A percentile compares a stretch with the other conserved stretches of the same genome.
These are phyloP conservation scores for Scedosporium dehoogii DNA, from an alignment of 2,329 filamentous ascomycete species.

Conservation along the genomic window DNA sequence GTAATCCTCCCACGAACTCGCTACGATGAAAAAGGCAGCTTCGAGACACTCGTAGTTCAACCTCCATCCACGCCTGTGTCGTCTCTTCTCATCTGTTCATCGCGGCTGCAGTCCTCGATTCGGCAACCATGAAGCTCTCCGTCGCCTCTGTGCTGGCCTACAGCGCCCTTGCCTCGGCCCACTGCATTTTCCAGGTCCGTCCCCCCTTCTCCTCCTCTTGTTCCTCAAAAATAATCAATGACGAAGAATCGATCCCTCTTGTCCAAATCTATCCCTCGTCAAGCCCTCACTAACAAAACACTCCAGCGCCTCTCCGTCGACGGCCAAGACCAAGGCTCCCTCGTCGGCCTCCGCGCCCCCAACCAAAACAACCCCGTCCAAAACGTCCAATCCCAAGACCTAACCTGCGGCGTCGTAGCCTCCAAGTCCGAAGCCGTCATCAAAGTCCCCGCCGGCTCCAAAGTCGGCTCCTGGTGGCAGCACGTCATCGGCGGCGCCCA, in stretches of 20 bases:
- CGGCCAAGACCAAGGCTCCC: slow-evolving; percentile 36
- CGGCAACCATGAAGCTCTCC: slow-evolving; percentile 1
- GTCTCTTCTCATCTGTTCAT: not conserved
- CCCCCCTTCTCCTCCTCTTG: not conserved
- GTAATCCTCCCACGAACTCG: not conserved
- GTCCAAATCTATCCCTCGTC: too few species aligned
- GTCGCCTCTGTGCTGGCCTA: slow-evolving; percentile 7
- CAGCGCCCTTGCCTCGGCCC: slow-evolving; percentile 23
- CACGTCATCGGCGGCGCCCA: slow-evolving; percentile 45
- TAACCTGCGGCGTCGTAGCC: slow-evolving; percentile 38
- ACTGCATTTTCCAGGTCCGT: slow-evolving; percentile 30
- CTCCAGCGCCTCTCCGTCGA: slow-evolving; percentile 30
- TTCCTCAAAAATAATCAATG: too few species aligned
- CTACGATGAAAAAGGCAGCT: not conserved
- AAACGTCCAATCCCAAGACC: slow-evolving; percentile 35
- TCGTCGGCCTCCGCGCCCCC: slow-evolving; percentile 39
- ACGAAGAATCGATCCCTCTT: too few species aligned
- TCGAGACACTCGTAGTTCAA: not conserved
- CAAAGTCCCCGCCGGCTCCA: slow-evolving; percentile 38
- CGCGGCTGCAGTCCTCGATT: not conserved
- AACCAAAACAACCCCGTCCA: slow-evolving; percentile 42
- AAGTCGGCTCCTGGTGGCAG: slow-evolving; percentile 40
- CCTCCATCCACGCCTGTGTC: not conserved
- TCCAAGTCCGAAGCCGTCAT: slow-evolving; percentile 32
- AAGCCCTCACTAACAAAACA: not conserved